Evolutionary conservation across 1,284 basidiomycete species (phyloP).

Genomic region (Athelia psychrophila): DNA sequence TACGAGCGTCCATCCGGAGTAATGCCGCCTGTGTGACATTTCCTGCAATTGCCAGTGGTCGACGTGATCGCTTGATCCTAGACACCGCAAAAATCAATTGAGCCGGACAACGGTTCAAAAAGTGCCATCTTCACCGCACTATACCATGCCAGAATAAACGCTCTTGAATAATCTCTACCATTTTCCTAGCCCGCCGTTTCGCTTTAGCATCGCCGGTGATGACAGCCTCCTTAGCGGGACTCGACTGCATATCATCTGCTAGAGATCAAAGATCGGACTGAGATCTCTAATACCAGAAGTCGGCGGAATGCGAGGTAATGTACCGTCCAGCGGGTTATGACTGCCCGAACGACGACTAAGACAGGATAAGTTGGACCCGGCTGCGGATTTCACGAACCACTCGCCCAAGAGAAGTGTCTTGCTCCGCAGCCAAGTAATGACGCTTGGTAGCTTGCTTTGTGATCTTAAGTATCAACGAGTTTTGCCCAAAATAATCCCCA

Average conservation of each 20-base stretch:
- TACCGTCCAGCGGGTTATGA: slow-evolving; percentile 34
- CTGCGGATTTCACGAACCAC: slow-evolving; percentile 18
- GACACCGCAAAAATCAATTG: not conserved
- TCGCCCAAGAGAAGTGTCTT: slow-evolving; percentile 23
- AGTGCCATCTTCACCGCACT: slow-evolving; percentile 14
- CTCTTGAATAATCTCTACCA: slow-evolving; percentile 22
- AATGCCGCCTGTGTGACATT: slow-evolving; percentile 33
- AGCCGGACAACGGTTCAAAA: not conserved
- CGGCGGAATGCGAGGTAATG: slow-evolving; percentile 26
- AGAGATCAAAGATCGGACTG: slow-evolving; percentile 13
- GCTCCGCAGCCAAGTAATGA: slow-evolving; percentile 33
- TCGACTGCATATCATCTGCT: slow-evolving; percentile 10
- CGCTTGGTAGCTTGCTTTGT: slow-evolving; percentile 19
- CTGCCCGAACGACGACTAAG: slow-evolving; percentile 22
- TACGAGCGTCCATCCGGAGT: slow-evolving; percentile 34
- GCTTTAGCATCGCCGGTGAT: slow-evolving; percentile 14
- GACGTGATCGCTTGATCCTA: slow-evolving; percentile 29
- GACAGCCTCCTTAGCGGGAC: slow-evolving; percentile 13
- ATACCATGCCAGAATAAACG: slow-evolving; percentile 24
- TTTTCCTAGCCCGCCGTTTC: slow-evolving; percentile 21
- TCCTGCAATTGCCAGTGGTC: slow-evolving; percentile 36
- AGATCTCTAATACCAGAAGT: slow-evolving; percentile 21
- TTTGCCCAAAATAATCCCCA: slow-evolving; percentile 33
- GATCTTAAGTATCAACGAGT: slow-evolving; percentile 13
- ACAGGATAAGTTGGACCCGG: not conserved